Evolutionary conservation across 1,139 yeast genomes (phyloP).

Genomic region (Debaryomyces sp.): DNA sequence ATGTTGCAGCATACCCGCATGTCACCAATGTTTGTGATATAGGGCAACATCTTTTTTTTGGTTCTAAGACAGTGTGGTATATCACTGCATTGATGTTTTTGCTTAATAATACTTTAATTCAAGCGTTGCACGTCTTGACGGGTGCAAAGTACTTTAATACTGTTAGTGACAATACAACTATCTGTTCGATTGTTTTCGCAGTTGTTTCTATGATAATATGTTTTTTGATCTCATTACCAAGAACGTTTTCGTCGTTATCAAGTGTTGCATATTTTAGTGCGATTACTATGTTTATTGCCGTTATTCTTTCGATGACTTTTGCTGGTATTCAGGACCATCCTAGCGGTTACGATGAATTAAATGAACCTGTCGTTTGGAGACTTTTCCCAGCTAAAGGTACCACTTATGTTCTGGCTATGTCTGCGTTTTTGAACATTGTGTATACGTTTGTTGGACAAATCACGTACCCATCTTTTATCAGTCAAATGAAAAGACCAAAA

Average conservation of each 20-base stretch:
- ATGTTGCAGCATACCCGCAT: constrained; percentile 56
- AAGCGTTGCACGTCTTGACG: constrained; percentile 59
- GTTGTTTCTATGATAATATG: constrained; percentile 52
- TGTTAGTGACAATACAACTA: constrained; percentile 47
- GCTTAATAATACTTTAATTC: constrained; percentile 57
- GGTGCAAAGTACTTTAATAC: constrained; percentile 65
- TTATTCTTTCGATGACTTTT: constrained; percentile 53
- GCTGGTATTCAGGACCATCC: constrained; percentile 59
- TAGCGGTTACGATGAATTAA: constrained; percentile 33
- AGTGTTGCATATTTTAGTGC: constrained; percentile 55
- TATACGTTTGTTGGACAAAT: constrained; percentile 68
- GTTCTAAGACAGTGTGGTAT: constrained; percentile 55
- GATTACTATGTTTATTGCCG: constrained; percentile 58
- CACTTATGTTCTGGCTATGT: constrained; percentile 55
- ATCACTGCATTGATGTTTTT: constrained; percentile 58
- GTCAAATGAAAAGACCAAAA: constrained; percentile 59
- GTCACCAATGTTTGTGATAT: constrained; percentile 59
- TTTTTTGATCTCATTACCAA: constrained; percentile 52
- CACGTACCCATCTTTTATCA: constrained; percentile 62
- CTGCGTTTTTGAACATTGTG: constrained; percentile 59
- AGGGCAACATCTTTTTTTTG: constrained; percentile 60
- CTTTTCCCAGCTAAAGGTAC: constrained; percentile 56
- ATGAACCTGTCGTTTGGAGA: constrained; percentile 42
- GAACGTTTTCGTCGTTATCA: constrained; percentile 58
- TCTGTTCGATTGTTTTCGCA: constrained; percentile 54